Conservation (phyloP, 176 grass and related monocot species). For the Microstegium vimineum region DNA sequence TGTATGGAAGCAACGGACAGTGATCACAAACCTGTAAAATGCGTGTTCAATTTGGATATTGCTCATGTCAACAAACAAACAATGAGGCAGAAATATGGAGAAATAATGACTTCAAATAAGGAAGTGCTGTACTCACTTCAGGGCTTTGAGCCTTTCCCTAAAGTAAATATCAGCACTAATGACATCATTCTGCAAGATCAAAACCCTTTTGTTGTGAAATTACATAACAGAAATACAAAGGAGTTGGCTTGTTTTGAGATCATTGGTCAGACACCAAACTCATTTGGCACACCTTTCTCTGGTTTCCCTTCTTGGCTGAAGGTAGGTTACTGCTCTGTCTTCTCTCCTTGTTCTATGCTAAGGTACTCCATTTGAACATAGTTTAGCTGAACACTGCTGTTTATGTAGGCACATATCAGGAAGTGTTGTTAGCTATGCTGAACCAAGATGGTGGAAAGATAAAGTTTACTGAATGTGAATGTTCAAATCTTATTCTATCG, state of each 20-base stretch:
- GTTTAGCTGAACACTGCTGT: neutral
- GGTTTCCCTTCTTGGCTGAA: conserved; percentile 79
- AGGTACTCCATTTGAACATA: neutral
- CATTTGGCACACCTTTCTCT: conserved; percentile 14
- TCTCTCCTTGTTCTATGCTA: neutral
- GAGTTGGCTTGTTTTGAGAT: conserved; percentile 53
- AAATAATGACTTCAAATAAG: conserved; percentile 65
- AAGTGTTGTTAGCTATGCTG: neutral
- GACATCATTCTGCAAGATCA: conserved; percentile 53
- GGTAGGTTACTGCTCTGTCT: conserved; percentile 38
- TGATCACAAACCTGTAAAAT: conserved; percentile 94
- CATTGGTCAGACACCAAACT: conserved; percentile 32
- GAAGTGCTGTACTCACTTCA: conserved; percentile 41
- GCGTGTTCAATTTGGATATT: conserved; percentile 84
- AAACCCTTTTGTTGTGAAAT: conserved; percentile 47
- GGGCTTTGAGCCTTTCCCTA: conserved; percentile 45
- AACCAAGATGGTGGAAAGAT: neutral
- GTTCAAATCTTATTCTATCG: neutral
- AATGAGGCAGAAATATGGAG: conserved; percentile 64
- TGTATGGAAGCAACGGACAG: conserved; percentile 89
- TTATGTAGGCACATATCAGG: neutral
- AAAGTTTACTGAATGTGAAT: neutral
- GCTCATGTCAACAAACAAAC: conserved; percentile 59
- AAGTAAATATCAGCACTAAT: conserved; percentile 47
- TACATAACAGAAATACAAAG: conserved; percentile 61